Base-by-base conservation (phyloP, 495 filamentous ascomycete species). In the Xylaria sp. region DNA sequence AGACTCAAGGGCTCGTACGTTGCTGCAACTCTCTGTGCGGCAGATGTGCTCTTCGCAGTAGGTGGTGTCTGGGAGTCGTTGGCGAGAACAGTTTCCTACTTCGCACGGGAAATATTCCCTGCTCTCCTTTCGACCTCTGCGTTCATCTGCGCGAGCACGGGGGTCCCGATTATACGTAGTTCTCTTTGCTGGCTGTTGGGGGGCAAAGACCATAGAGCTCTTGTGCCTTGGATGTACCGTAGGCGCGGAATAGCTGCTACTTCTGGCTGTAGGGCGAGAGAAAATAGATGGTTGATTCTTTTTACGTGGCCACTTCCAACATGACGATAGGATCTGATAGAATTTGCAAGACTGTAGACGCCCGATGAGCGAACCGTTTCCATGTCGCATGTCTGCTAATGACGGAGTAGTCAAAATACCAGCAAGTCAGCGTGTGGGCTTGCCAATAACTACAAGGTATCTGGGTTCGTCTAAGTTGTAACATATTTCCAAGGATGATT, bases 11-110 rank as follows among this genome's bases (percentile, higher is more conserved):
- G 37, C 65, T 31, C 65, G 65, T 29, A 68, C 8, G 4, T 68
- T 26, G 37, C 6, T 24, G 12, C 65, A 68, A 2, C 17, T 44
- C 1, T 44, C 26, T 14, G 65, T 29, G 24, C 40, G 52, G 65
- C 65, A 68, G 41, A n/a, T 44, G 31, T 68, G 65, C 0, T 14
- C 3, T 31, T 21, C 33, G 52, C 65, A 68, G 40, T 68, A 68
- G 4, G 21, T 44, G 8, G 21, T 52, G 12, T 24, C 35, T 2
- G 35, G 35, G 21, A 58, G 19, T 8, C 26, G 65, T 26, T 5
- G 24, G 21, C 37, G 52, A 26, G 21, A 0, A 33, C 65, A 68
- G 37, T 31, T 15, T 29, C 65, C 65, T 43, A 68, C 65, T 21
- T 68, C 65, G 24, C 65, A 68, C 0, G n/a, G 37, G 21, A 12